A percentile compares a stretch with the other conserved stretches of the same genome.
These are phyloP conservation scores for Chamaenerion angustifolium DNA, from an alignment of 345 rosid species.

Conservation along the genomic window DNA sequence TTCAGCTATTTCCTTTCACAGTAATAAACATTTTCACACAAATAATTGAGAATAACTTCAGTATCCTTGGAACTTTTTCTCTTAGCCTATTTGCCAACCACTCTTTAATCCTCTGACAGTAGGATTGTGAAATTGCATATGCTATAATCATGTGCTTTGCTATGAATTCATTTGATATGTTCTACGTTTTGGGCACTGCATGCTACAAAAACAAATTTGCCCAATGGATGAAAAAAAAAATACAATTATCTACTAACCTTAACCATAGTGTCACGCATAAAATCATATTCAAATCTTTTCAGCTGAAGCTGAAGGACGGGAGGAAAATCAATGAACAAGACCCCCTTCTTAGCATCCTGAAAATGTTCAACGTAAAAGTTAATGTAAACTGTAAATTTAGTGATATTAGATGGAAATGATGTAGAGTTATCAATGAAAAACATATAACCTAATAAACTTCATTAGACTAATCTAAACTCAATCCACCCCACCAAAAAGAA, in stretches of 20 bases:
- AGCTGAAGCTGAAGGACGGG: slow-evolving; percentile 56
- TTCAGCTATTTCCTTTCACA: slow-evolving; percentile 20
- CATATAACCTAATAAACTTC: background rate
- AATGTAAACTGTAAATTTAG: background rate
- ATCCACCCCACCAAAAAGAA: background rate
- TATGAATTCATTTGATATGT: too few species aligned
- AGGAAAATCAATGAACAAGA: slow-evolving; percentile 43
- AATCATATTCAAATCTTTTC: slow-evolving; percentile 49
- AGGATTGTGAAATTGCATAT: too few species aligned
- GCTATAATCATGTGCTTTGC: too few species aligned
- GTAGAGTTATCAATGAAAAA: background rate
- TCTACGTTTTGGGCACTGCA: too few species aligned
- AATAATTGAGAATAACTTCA: too few species aligned
- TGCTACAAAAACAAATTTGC: background rate
- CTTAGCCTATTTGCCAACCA: too few species aligned
- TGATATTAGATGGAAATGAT: background rate
- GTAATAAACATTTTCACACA: too few species aligned
- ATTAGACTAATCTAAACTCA: background rate
- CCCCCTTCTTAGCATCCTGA: slow-evolving; percentile 58
- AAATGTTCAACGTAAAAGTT: background rate
- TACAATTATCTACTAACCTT: slow-evolving; percentile 24
- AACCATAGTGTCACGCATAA: slow-evolving; percentile 53
- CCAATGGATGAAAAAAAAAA: background rate
- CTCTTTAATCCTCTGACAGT: too few species aligned
- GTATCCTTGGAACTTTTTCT: too few species aligned